Base-by-base conservation (phyloP, 2,329 filamentous ascomycete genomes). In the Podosphaera leucotricha region DNA sequence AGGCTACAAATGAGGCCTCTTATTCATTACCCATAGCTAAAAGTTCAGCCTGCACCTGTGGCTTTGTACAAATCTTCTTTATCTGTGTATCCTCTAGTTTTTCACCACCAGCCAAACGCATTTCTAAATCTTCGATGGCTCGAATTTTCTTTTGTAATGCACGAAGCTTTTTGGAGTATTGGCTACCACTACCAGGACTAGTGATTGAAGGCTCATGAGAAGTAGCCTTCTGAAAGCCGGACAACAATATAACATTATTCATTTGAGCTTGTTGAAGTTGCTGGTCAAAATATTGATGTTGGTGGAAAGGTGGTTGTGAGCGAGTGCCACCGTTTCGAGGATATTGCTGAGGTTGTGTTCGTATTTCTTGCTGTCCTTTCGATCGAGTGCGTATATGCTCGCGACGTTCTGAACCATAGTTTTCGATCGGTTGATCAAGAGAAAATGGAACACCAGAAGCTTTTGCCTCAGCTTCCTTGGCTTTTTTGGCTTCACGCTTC, bases 81-180 rank as follows among this genome's bases (percentile, higher is more conserved):
- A 98, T 76, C 65, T 98, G 90, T 26, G 90, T 98, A 57, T 94
- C 87, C 65, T 98, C 90, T 48, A 98, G 66, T 69, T 94, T 95
- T 69, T 98, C 90, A 4, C 87, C 87, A 28, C 80, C 78, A 2
- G 87, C 90, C 52, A 86, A 76, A 46, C 90, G 76, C 86, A 95
- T 94, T 68, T 95, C 93, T 48, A 98, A 66, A 60, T 98, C 90
- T 59, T 98, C 90, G 57, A 98, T 98, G 10, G 90, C 90, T 18
- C 90, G 76, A 49, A 98, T 80, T 71, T 98, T 98, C 73, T 98
- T 98, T 60, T 93, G 71, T 49, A 98, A 69, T 47, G 83, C 83
- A 45, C 90, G 72, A 49, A 94, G 73, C 68, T 95, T 98, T 75
- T 95, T 98, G 38, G 92, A 85, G 49, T 80, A 75, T n/a, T 81